Evolutionary conservation across 805 yeast genomes (phyloP), one percentile per base, ranked within the genome.

Genomic region (Schwanniomyces pseudopolymorphus): DNA sequence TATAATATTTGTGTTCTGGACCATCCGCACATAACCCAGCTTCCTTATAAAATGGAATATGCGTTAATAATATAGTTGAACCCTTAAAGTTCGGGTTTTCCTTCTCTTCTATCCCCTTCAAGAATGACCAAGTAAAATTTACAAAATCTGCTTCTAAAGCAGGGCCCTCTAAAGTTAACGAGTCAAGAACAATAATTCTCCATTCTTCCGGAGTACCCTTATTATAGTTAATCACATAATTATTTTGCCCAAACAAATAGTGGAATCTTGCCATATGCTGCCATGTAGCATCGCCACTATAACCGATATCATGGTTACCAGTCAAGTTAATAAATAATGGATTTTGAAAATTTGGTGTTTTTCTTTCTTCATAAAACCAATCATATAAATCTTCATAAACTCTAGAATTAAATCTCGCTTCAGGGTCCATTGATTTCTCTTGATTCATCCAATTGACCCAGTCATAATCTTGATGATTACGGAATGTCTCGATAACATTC

Each of bases 221-320:
- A 50, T 83, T 81, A 56, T 85, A 84, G 60, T 85, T 87, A 42
- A 86, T 80, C 69, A 88, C 89, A 61, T 75, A 92, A 65, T 92
- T 92, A 57, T 89, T 89, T 55, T 83, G 80, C 27, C 99, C 99
- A 67, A 87, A 94, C 24, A 86, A 69, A 33, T 70, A 69, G 45
- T 75, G 76, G 69, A 82, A 94, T 53, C 99, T 74, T 1, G 88
- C 80, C 82, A 89, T 81, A 58, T 95, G 96, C 58, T 89, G 97
- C 71, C 84, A 83, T 0, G 96, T 90, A 35, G 95, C 89, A 65
- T 94, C 99, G 0, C 98, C 98, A 40, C 87, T 80, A 62, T 94
- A 92, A 0, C 99, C 99, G 40, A 92, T 83, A 63, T 94, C 99
- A 63, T 94, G 99, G 63, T 94, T 94, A 1, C 99, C 99, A 1